These are phyloP conservation scores for Xylaria cubensis DNA, from an alignment of 495 filamentous ascomycete species.

Conservation along the genomic window DNA sequence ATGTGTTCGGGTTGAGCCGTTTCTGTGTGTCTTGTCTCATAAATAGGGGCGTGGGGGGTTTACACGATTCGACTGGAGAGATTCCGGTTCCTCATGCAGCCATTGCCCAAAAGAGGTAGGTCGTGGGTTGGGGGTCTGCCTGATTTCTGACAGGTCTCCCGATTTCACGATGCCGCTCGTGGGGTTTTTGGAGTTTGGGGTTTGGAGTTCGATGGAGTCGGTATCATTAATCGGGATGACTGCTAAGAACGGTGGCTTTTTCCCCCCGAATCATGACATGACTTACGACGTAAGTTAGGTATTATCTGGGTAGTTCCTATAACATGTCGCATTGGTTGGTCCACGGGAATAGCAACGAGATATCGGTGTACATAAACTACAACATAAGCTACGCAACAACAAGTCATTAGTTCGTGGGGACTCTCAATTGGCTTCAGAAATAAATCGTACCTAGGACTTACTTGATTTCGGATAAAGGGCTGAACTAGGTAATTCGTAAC, in stretches of 20 bases:
- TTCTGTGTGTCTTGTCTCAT: not conserved
- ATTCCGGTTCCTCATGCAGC: not conserved
- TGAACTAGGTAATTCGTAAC: slow-evolving; percentile 4
- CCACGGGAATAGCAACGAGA: not conserved
- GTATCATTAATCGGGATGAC: not conserved
- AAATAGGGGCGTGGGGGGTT: not conserved
- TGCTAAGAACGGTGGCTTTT: not conserved
- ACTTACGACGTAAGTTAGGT: not conserved
- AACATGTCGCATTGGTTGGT: not conserved
- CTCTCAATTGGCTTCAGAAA: not conserved
- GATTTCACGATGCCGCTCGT: slow-evolving; percentile 9
- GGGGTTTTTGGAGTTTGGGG: slow-evolving; percentile 6
- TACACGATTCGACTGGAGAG: not conserved
- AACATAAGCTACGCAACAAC: not conserved
- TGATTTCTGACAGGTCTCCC: not conserved
- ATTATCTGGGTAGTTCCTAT: not conserved
- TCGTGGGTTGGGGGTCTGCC: slow-evolving; percentile 4
- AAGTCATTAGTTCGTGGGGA: no score
- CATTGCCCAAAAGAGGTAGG: slow-evolving; percentile 20
- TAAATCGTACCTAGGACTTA: not conserved
- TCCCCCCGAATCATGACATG: slow-evolving; percentile 5
- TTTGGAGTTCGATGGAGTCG: not conserved
- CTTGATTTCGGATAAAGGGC: slow-evolving; percentile 1
- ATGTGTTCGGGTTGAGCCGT: not conserved
- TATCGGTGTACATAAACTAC: not conserved